Conservation (phyloP, 2,329 filamentous ascomycete species). For the Beauveria sp. region DNA sequence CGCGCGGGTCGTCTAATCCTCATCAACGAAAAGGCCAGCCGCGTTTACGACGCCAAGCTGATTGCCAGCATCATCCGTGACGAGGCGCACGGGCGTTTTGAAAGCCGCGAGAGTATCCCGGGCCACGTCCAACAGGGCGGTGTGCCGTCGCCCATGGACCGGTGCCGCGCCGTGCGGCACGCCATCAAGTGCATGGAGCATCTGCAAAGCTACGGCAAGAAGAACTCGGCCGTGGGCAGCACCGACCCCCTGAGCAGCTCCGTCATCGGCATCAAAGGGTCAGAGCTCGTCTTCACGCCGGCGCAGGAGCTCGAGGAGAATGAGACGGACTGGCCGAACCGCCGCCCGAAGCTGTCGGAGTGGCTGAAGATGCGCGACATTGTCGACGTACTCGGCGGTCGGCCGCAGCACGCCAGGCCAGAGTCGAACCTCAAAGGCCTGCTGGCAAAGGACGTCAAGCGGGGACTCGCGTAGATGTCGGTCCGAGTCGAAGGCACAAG, state of each 20-base stretch:
- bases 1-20: constrained; percentile 90
- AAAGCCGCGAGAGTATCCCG: constrained; percentile 83
- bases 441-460: constrained; percentile 53
- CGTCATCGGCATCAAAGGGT: constrained; percentile 90
- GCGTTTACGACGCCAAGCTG: constrained; percentile 83
- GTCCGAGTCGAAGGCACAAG: neutral
- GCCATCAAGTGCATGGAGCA: constrained; percentile 93
- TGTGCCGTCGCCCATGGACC: constrained; percentile 91
- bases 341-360: constrained; percentile 75
- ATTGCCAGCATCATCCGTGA: constrained; percentile 95
- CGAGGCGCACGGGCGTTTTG: constrained; percentile 85
- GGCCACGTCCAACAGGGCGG: constrained; percentile 94
- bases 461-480: constrained; percentile 30
- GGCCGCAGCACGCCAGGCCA: constrained; percentile 47
- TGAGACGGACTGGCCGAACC: constrained; percentile 89
- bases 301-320: constrained; percentile 74
- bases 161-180: constrained; percentile 82
- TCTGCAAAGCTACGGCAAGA: constrained; percentile 67
- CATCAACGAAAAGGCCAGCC: constrained; percentile 91
- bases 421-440: constrained; percentile 43
- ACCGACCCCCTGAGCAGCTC: constrained; percentile 61
- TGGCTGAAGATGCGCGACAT: constrained; percentile 76
- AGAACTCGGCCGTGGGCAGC: constrained; percentile 27
- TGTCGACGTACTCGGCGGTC: constrained; percentile 77
- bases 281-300: constrained; percentile 77